Evolutionary conservation across 1,139 yeast species (phyloP).

Genomic region (Suhomyces maxii): DNA sequence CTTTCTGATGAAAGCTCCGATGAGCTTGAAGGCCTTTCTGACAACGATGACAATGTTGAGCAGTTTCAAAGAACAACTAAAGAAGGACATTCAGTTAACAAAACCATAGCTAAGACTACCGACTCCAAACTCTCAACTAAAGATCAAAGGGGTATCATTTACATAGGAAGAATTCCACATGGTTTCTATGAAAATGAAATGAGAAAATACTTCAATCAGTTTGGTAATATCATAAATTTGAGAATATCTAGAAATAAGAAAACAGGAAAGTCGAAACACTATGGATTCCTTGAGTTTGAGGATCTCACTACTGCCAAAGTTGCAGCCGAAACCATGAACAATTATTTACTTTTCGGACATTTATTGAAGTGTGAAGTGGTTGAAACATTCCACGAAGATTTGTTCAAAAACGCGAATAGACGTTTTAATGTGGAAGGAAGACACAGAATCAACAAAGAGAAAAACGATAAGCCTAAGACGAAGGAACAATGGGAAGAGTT

Average conservation of each 20-base stretch:
- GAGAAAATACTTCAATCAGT: constrained; percentile 80
- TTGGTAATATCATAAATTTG: constrained; percentile 77
- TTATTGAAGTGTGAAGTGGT: constrained; percentile 64
- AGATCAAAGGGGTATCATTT: constrained; percentile 62
- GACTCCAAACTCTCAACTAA: constrained; percentile 15
- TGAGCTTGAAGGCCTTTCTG: constrained; percentile 26
- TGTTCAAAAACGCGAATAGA: constrained; percentile 55
- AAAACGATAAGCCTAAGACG: constrained; percentile 58
- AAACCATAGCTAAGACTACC: constrained; percentile 21
- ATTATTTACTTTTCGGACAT: constrained; percentile 86
- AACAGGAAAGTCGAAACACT: constrained; percentile 91
- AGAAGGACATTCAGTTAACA: constrained; percentile 19
- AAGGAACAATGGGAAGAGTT: constrained; percentile 59
- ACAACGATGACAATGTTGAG: constrained; percentile 18
- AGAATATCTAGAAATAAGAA: constrained; percentile 86
- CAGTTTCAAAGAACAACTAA: constrained; percentile 9
- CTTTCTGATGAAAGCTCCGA: constrained; percentile 20
- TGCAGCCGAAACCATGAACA: constrained; percentile 95
- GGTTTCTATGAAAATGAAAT: constrained; percentile 88
- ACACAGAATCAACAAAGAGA: constrained; percentile 53
- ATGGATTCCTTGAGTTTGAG: constrained; percentile 84
- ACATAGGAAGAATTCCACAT: constrained; percentile 88
- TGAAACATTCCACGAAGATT: constrained; percentile 44
- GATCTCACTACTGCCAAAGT: constrained; percentile 74
- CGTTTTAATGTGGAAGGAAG: constrained; percentile 65